Base-by-base conservation (phyloP, 1,284 basidiomycete species). In the Apiotrichum gracile region DNA sequence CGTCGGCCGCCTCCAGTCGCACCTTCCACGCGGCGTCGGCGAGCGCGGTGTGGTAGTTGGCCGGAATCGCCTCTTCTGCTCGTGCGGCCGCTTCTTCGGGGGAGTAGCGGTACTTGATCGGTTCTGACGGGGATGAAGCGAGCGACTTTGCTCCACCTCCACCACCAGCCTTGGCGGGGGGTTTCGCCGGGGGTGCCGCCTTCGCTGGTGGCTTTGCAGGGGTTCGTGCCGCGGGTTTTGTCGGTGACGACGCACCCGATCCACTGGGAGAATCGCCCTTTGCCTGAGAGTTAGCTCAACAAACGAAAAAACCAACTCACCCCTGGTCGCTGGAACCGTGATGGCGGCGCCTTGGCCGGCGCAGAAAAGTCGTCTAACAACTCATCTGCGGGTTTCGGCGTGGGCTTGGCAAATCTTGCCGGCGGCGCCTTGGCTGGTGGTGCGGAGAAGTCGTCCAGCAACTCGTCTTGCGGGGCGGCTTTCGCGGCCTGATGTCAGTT, bases 1-100 rank as follows among this genome's bases (percentile, higher is more conserved):
- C 88, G 51, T 93, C 89, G 29, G 92, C 80, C 5, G 88, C 91
- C 47, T 87, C 87, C 44, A 99, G 76, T 49, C 96, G 80, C 25
- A 85, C 82, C 75, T 99, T 99, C 96, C 96, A 99, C 61, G 91
- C 90, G 2, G 84, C 76, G 71, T 97, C 92, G 17, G 79, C 85
- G 5, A 98, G 77, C 55, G 87, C 85, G 4, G 82, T 81, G 42
- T 86, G 80, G 35, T 90, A 83, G 33, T 82, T 79, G 0, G 80
- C 67, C 0, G 94, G 92, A 43, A 98, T 83, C 13, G 84, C 68
- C 17, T 87, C 86, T 4, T 81, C 78, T 14, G 89, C 89, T 45
- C 88, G 80, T 4, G 79, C 82, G 49, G 96, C 91, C 4, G 94
- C 94, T 65, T 97, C 92, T 75, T 99, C 96, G 1, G 89, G 83